These are phyloP conservation scores for Phytophthora boehmeriae DNA, from an alignment of 352 stramenopile species.

Conservation along the genomic window DNA sequence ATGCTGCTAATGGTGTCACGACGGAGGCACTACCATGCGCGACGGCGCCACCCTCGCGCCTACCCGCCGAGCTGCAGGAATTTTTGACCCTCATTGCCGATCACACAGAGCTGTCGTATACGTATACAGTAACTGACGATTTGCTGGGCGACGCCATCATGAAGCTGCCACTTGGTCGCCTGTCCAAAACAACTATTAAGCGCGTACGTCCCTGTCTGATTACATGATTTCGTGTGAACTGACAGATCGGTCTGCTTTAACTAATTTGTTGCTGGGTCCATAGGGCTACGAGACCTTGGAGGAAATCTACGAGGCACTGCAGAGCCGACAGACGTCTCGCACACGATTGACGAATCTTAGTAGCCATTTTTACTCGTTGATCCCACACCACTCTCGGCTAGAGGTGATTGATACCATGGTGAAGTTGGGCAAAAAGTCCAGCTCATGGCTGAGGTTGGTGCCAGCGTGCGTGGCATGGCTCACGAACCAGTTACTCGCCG, in stretches of 20 bases:
- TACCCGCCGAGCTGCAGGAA: constrained; percentile 54
- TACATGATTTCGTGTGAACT: neutral
- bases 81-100: constrained; percentile 59
- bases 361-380: constrained; percentile 71
- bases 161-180: constrained; percentile 54
- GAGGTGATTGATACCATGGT: constrained; percentile 72
- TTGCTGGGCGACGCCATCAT: constrained; percentile 45
- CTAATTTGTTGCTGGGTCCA: constrained; percentile 2
- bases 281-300: constrained; percentile 71
- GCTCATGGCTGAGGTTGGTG: constrained; percentile 58
- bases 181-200: constrained; percentile 68
- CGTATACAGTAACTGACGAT: constrained; percentile 41
- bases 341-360: constrained; percentile 52
- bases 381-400: constrained; percentile 59
- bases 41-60: constrained; percentile 37
- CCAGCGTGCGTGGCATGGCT: constrained; percentile 46
- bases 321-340: constrained; percentile 41
- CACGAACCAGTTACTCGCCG: constrained; percentile 42
- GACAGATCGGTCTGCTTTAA: neutral
- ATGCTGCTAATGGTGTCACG: constrained; percentile 12
- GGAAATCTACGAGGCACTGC: constrained; percentile 63
- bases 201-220: constrained; percentile 34
- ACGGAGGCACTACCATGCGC: constrained; percentile 19
- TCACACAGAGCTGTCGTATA: constrained; percentile 45
- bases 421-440: constrained; percentile 67